phyloP scores from a whole-genome alignment of 306 rosid genomes.

The Herpetospermum pedunculosum region DNA sequence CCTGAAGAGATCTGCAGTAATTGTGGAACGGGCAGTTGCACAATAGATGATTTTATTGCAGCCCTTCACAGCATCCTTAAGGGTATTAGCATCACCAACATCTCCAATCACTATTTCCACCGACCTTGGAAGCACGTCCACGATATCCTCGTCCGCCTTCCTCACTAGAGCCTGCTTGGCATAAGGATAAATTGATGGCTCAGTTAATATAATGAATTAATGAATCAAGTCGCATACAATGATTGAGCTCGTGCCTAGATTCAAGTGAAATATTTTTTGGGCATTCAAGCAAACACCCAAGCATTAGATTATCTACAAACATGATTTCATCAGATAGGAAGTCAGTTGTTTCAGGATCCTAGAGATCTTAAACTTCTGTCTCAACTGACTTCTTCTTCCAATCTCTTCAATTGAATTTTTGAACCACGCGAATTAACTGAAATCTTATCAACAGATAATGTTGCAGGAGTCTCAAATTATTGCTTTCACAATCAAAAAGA shows the following conservation, averaged over 20 bases:
- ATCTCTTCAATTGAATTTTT: not conserved
- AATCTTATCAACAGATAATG: not conserved
- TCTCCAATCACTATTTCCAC: conserved; percentile 72
- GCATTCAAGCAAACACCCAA: not conserved
- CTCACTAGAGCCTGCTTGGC: conserved; percentile 69
- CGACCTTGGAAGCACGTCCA: conserved; percentile 79
- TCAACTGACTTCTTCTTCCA: not conserved
- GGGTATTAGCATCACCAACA: conserved; percentile 72
- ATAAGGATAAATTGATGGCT: not conserved
- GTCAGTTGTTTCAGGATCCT: not conserved
- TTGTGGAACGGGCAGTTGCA: conserved; percentile 86
- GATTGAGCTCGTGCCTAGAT: not conserved
- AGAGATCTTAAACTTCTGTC: not conserved
- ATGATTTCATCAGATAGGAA: not conserved
- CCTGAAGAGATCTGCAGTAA: conserved; percentile 80
- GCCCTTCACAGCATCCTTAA: conserved; percentile 56
- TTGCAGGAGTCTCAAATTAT: not conserved
- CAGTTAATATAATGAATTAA: not conserved
- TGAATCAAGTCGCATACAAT: not conserved
- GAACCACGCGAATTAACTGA: not conserved
- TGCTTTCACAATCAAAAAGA: not conserved
- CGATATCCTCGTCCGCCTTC: conserved; percentile 52
- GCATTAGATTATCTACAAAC: not conserved
- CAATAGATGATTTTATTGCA: conserved; percentile 83
- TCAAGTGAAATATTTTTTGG: not conserved